Evolutionary conservation across 768 basidiomycete species (phyloP), one percentile per base, ranked within the genome.

Genomic region (Lanmaoa rubissima): DNA sequence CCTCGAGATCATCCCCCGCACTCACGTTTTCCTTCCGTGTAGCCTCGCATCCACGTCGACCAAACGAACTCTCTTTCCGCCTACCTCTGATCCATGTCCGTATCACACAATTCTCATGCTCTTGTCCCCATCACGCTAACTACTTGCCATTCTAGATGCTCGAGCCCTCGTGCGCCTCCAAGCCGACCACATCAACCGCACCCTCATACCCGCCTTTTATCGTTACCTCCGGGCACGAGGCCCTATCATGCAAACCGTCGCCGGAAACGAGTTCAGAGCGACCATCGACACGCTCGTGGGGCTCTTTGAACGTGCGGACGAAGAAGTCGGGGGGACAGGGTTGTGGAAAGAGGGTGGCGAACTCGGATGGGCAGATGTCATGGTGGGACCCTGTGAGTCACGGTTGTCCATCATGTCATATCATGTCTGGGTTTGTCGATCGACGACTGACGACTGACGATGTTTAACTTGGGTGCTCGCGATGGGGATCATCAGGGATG

Each of bases 201-300:
- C 71, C 8, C 67, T 90, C 39, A 78, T 91, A 4, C 88, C 89
- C 8, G 78, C 85, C 0, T 91, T 90, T 70, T 90, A 90, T 63
- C 82, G 87, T 31, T 89, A 78, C 62, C 77, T 91, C 31, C 88
- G 90, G 73, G 84, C 87, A 0, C 88, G 87, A 69, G 82, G 83
- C 8, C 51, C 66, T 9, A 69, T 69, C 4, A 76, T 80, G 1
- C 87, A 89, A 65, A 77, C 79, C 45, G 71, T 76, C 19, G 69
- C 65, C 3, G 82, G 78, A 2, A 79, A 77, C 52, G 87, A 87
- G n/a, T 86, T 87, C 57, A 73, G 73, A 38, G 69, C 70, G 0
- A 78, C 82, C 1, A 65, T 90, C 12, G 78, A 81, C 24, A 65
- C 65, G 1, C 80, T 90, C 35, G 76, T 84, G 0, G 60, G 50